Conservation (phyloP, 352 stramenopile genomes). For the Pythium aphanidermatum region DNA sequence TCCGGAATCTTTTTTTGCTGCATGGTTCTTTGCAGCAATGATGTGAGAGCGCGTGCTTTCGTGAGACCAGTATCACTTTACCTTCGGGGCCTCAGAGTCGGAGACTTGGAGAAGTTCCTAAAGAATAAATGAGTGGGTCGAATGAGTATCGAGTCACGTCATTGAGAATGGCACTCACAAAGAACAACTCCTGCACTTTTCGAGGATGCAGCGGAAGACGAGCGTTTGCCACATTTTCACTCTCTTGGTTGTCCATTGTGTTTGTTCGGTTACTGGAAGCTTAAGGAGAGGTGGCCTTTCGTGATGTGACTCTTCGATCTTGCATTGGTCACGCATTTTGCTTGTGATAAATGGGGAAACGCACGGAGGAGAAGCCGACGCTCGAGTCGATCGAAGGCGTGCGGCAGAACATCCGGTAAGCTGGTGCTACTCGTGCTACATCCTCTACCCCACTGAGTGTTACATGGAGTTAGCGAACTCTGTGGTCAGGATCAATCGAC, state of each 20-base stretch:
- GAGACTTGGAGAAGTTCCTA: slow-evolving; percentile 6
- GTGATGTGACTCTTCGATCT: background rate
- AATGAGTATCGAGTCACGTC: background rate
- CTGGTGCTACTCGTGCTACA: too few species aligned
- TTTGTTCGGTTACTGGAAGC: too few species aligned
- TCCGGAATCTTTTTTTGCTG: background rate
- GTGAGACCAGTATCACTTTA: too few species aligned
- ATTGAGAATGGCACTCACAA: slow-evolving; percentile 3
- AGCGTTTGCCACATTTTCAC: background rate
- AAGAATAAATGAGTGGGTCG: background rate
- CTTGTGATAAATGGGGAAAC: slow-evolving; percentile 1
- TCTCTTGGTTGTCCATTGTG: background rate
- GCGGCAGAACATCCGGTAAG: slow-evolving; percentile 19
- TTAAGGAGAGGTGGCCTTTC: too few species aligned
- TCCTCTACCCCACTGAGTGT: too few species aligned
- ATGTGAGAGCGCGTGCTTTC: too few species aligned
- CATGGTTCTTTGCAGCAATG: too few species aligned
- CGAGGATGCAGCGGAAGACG: slow-evolving; percentile 19
- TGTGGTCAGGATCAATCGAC: slow-evolving; percentile 19
- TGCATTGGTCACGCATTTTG: slow-evolving; percentile 1
- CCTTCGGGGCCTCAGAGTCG: too few species aligned
- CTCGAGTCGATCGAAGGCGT: slow-evolving; percentile 21
- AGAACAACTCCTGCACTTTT: slow-evolving; percentile 20
- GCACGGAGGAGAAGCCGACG: background rate
- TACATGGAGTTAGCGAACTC: too few species aligned